Conservation (phyloP, 495 filamentous ascomycete species). For the Parachaetomium inaequale region DNA sequence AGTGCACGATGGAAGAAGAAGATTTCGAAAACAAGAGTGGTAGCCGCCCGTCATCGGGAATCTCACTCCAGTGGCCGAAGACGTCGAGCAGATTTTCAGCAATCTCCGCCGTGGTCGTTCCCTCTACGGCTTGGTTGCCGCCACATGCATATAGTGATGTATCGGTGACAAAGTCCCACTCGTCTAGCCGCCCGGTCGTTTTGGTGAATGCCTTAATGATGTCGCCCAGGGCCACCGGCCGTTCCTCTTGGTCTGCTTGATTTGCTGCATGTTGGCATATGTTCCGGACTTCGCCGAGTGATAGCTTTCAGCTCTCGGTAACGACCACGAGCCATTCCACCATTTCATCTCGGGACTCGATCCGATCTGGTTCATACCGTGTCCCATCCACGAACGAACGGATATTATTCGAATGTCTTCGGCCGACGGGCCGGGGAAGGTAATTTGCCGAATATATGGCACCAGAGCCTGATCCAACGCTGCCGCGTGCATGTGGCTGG, state of each 20-base stretch:
- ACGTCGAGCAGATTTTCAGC: not conserved
- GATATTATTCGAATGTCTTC: not conserved
- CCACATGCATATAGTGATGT: not conserved
- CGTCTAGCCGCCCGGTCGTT: not conserved
- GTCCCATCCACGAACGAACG: not conserved
- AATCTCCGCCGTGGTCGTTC: not conserved
- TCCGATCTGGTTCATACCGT: not conserved
- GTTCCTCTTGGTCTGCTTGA: not conserved
- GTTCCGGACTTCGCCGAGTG: not conserved
- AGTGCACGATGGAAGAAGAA: not conserved
- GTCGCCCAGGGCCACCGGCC: not conserved
- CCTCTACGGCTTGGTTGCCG: too few relatives aligned
- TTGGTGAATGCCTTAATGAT: not conserved
- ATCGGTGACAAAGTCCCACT: not conserved
- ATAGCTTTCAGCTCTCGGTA: not conserved
- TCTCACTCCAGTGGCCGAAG: not conserved
- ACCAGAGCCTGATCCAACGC: not conserved
- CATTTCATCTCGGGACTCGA: not conserved
- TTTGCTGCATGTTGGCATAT: not conserved
- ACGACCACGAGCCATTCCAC: not conserved
- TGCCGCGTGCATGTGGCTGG: not conserved
- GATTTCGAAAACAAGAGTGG: not conserved
- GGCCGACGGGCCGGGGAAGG: not conserved
- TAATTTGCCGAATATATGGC: not conserved
- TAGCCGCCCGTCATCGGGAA: constrained; percentile 1